Evolutionary conservation across 2,329 filamentous ascomycete species (phyloP).

Genomic region (Dothideomycetidae sp.): DNA sequence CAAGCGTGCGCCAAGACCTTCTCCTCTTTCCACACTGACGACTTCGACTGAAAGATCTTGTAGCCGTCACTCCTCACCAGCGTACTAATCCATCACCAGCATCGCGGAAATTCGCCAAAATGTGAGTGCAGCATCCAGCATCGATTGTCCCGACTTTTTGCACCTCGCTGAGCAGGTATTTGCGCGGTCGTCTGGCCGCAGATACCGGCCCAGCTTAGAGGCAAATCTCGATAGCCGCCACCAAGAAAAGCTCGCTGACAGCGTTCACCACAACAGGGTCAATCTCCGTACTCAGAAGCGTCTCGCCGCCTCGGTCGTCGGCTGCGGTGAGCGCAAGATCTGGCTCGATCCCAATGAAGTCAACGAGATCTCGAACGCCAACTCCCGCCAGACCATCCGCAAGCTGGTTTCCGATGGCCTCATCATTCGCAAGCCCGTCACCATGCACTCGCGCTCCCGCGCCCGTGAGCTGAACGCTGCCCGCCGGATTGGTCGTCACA

Average conservation of each 20-base stretch:
- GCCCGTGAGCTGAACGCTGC: constrained; percentile 90
- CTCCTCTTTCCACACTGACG: constrained; percentile 6
- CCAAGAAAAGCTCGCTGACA: constrained; percentile 10
- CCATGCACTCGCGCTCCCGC: constrained; percentile 96
- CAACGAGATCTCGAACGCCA: constrained; percentile 99
- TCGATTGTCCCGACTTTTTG: not conserved
- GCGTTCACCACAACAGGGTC: constrained; percentile 51
- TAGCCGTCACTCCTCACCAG: constrained; percentile 2
- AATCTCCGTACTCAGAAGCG: constrained; percentile 99
- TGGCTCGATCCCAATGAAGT: constrained; percentile 99
- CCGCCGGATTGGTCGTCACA: constrained; percentile 90
- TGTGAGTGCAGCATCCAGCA: constrained; percentile 5
- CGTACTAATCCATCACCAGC: constrained; percentile 10
- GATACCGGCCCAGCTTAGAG: constrained; percentile 1
- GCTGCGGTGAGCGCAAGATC: constrained; percentile 99
- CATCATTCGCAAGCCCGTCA: constrained; percentile 99
- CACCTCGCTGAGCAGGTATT: not conserved
- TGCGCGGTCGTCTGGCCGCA: not conserved
- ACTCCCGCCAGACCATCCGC: constrained; percentile 99
- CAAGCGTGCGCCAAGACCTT: not conserved
- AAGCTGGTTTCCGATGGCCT: constrained; percentile 99
- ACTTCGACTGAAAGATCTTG: not conserved
- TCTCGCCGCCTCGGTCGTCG: constrained; percentile 95
- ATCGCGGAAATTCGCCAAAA: constrained; percentile 10
- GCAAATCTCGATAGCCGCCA: not conserved